Evolutionary conservation across 1,284 basidiomycete genomes (phyloP).

Genomic region (Leccinum variabile): DNA sequence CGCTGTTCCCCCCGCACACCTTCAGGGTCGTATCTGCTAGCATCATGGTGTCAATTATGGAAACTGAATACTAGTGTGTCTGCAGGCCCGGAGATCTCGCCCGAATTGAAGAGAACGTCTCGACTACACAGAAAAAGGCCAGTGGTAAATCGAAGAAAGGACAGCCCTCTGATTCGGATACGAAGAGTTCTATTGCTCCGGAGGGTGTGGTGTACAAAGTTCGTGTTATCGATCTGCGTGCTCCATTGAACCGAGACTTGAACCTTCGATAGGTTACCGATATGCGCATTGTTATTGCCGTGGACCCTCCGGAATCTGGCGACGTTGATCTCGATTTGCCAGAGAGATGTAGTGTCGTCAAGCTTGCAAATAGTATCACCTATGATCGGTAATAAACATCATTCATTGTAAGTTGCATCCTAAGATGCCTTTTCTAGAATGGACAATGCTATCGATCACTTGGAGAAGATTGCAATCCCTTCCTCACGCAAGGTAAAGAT

Average conservation of each 20-base stretch:
- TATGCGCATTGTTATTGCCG: constrained; percentile 73
- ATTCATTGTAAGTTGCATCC: background rate
- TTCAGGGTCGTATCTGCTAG: constrained; percentile 54
- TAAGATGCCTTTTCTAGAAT: constrained; percentile 52
- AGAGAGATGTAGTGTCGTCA: constrained; percentile 80
- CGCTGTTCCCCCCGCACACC: constrained; percentile 80
- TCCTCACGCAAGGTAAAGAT: constrained; percentile 25
- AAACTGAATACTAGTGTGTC: constrained; percentile 4
- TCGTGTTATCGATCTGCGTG: constrained; percentile 5
- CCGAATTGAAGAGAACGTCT: constrained; percentile 72
- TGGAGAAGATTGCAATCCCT: constrained; percentile 51
- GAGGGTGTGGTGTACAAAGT: constrained; percentile 88
- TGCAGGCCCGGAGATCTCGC: constrained; percentile 78
- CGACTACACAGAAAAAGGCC: constrained; percentile 46
- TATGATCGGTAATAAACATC: constrained; percentile 69
- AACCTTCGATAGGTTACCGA: constrained; percentile 60
- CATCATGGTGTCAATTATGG: constrained; percentile 3
- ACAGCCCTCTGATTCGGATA: constrained; percentile 29
- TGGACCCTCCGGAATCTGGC: constrained; percentile 58
- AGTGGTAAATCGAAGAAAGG: constrained; percentile 44
- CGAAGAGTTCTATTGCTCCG: constrained; percentile 40
- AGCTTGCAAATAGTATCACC: constrained; percentile 89
- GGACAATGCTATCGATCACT: constrained; percentile 72
- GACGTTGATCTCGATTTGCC: constrained; percentile 77
- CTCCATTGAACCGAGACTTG: background rate